These are phyloP conservation scores for Geopyxis carbonaria DNA, from an alignment of 495 filamentous ascomycete species.

Conservation along the genomic window DNA sequence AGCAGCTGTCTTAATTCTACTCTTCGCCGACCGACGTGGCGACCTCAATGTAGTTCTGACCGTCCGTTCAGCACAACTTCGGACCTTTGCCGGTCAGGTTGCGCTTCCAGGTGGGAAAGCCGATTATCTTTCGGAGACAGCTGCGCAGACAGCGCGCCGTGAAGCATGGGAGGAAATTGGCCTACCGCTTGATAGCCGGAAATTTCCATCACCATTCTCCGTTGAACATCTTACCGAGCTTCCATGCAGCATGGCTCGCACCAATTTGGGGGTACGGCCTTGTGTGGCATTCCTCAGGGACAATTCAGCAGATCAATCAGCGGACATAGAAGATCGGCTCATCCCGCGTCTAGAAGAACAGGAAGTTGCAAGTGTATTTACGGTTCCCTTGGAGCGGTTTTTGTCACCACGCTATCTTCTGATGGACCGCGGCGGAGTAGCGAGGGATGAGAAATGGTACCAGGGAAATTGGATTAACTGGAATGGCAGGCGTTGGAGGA, in stretches of 20 bases:
- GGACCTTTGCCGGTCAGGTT: slow-evolving; percentile 56
- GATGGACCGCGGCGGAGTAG: slow-evolving; percentile 25
- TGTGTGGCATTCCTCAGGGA: slow-evolving; percentile 56
- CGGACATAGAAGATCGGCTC: slow-evolving; percentile 48
- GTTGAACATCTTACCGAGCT: slow-evolving; percentile 76
- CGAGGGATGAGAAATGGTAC: slow-evolving; percentile 46
- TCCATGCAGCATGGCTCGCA: slow-evolving; percentile 61
- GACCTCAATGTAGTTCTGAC: slow-evolving; percentile 72
- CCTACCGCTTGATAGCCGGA: slow-evolving; percentile 45
- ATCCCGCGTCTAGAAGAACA: slow-evolving; percentile 65
- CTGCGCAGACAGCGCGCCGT: slow-evolving; percentile 62
- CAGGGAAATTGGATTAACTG: slow-evolving; percentile 47
- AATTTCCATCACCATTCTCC: slow-evolving; percentile 50
- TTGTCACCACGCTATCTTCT: slow-evolving; percentile 35
- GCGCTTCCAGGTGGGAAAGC: slow-evolving; percentile 65
- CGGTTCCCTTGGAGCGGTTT: slow-evolving; percentile 64
- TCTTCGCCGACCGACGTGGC: slow-evolving; percentile 64
- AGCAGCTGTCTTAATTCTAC: slow-evolving; percentile 67
- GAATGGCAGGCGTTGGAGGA: slow-evolving; percentile 46
- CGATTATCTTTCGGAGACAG: slow-evolving; percentile 32
- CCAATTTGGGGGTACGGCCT: slow-evolving; percentile 64
- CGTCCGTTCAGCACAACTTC: slow-evolving; percentile 59
- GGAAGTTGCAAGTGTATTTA: slow-evolving; percentile 84
- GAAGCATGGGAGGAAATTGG: slow-evolving; percentile 89
- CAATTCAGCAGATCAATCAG: slow-evolving; percentile 19